Conservation (phyloP, 2,329 filamentous ascomycete genomes). For the Beauveria sp. region DNA sequence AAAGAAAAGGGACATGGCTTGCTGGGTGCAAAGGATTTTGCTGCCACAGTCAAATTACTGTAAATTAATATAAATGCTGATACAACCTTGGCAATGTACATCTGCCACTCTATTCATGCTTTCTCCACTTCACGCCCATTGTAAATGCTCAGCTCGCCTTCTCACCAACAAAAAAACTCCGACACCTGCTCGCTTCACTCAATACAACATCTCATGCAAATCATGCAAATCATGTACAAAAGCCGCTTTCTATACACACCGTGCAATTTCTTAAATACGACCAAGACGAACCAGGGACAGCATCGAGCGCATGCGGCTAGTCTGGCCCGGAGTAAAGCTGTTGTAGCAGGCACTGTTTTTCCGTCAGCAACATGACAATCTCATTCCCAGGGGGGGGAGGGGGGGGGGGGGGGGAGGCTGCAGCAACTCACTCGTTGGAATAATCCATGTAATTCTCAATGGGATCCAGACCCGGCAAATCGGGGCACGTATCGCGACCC, state of each 20-base stretch:
- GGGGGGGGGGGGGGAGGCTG: too few relatives aligned
- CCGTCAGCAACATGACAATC: not conserved
- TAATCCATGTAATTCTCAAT: conserved; percentile 22
- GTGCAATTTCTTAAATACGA: not conserved
- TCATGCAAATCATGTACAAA: not conserved
- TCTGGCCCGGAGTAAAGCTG: conserved; percentile 36
- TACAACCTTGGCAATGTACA: not conserved
- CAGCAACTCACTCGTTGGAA: conserved; percentile 17
- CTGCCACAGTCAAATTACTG: too few relatives aligned
- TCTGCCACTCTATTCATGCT: not conserved
- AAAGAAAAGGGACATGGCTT: too few relatives aligned
- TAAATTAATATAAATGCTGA: not conserved
- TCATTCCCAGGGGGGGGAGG: too few relatives aligned
- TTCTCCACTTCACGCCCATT: not conserved
- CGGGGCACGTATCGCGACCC: conserved; percentile 18
- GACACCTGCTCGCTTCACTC: not conserved
- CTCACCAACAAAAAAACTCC: not conserved
- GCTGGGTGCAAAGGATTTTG: too few relatives aligned
- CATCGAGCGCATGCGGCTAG: not conserved
- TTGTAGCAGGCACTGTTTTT: conserved; percentile 27
- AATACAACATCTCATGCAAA: not conserved
- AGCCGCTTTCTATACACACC: not conserved
- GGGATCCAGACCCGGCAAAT: conserved; percentile 16
- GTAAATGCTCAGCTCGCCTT: not conserved
- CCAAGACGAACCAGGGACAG: not conserved